These are phyloP conservation scores for Ustilago nuda DNA, from an alignment of 1,284 basidiomycete genomes.

Conservation along the genomic window DNA sequence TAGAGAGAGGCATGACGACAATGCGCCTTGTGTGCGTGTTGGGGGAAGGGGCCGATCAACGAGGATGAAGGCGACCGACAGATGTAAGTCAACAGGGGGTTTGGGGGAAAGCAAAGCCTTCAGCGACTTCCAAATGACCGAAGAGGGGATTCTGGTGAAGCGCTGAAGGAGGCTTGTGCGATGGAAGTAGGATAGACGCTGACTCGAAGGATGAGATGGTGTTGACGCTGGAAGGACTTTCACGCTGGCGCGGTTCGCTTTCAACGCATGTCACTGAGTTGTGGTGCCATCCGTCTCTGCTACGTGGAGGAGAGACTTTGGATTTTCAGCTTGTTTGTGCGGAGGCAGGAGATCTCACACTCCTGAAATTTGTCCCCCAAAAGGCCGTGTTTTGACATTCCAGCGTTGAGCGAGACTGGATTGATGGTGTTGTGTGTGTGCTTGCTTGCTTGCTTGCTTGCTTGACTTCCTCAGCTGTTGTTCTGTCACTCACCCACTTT, in stretches of 20 bases:
- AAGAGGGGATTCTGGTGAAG: too few relatives aligned
- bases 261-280: neutral
- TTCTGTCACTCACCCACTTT: neutral
- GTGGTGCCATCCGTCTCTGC: neutral
- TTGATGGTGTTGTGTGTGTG: too few relatives aligned
- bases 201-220: neutral
- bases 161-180: too few relatives aligned
- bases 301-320: neutral
- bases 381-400: neutral
- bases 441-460: too few relatives aligned
- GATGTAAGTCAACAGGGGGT: too few relatives aligned
- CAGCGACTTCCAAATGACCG: too few relatives aligned
- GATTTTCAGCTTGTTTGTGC: neutral
- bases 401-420: neutral
- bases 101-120: too few relatives aligned
- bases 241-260: neutral
- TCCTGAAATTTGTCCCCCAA: neutral
- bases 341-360: neutral
- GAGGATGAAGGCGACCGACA: too few relatives aligned
- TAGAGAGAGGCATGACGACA: conserved; percentile 63
- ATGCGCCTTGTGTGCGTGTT: too few relatives aligned
- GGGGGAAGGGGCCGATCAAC: too few relatives aligned
- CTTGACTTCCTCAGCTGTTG: neutral
- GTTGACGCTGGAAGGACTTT: neutral
- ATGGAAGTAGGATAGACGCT: neutral